Evolutionary conservation across 179 eudicot genomes (phyloP).

Genomic region (Carnegiea gigantea): DNA sequence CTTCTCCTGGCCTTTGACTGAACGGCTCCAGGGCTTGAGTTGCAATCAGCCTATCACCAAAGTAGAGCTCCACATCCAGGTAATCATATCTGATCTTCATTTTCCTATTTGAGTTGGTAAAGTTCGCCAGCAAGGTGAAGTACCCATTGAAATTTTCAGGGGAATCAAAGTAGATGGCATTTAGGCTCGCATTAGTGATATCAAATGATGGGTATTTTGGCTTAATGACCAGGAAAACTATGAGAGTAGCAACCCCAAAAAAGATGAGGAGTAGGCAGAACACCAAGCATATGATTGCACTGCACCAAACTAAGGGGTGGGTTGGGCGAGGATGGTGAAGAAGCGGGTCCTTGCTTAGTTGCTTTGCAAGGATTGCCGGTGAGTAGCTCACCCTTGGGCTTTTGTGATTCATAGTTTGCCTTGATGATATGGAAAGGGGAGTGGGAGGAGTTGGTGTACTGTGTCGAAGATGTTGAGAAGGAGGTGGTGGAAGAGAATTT

Average conservation of each 20-base stretch:
- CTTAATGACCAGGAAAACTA: slow-evolving; percentile 47
- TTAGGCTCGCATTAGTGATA: slow-evolving; percentile 55
- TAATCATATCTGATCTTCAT: slow-evolving; percentile 54
- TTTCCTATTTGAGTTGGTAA: slow-evolving; percentile 72
- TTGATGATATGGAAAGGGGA: slow-evolving; percentile 35
- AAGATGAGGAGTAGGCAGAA: slow-evolving; percentile 70
- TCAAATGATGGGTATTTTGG: slow-evolving; percentile 69
- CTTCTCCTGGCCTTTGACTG: slow-evolving; percentile 43
- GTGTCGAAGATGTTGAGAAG: slow-evolving; percentile 26
- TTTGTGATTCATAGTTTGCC: slow-evolving; percentile 27
- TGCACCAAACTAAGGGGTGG: slow-evolving; percentile 68
- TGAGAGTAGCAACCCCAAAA: slow-evolving; percentile 57
- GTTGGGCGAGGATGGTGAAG: slow-evolving; percentile 54
- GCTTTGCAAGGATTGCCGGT: slow-evolving; percentile 29
- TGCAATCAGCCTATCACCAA: slow-evolving; percentile 53
- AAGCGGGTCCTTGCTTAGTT: slow-evolving; percentile 39
- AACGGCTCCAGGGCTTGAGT: slow-evolving; percentile 52
- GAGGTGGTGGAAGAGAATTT: slow-evolving; percentile 39
- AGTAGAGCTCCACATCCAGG: slow-evolving; percentile 50
- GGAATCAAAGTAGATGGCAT: slow-evolving; percentile 57
- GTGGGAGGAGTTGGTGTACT: slow-evolving; percentile 29
- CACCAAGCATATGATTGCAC: slow-evolving; percentile 64
- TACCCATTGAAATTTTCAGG: slow-evolving; percentile 65
- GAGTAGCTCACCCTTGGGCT: slow-evolving; percentile 22
- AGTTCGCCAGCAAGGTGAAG: slow-evolving; percentile 64